Percentiles rank a stretch among this genome's conserved stretches.
phyloP scores from a whole-genome alignment of 805 yeast genomes.

The Zygoascus flipseniorum region DNA sequence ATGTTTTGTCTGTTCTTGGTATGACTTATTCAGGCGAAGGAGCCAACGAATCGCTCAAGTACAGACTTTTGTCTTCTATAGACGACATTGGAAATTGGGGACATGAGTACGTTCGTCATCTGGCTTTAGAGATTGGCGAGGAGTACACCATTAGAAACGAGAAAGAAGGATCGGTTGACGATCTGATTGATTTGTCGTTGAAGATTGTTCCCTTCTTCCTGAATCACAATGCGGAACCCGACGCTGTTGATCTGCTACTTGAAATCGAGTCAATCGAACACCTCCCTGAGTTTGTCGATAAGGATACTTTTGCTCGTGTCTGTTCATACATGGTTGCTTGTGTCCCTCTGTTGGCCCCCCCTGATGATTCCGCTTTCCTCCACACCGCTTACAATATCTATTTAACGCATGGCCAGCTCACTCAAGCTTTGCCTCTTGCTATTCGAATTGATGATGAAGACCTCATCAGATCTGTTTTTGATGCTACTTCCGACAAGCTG shows the following conservation, averaged over 20 bases:
- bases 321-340: constrained; percentile 93
- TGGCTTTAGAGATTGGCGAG: constrained; percentile 91
- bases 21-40: constrained; percentile 88
- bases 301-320: constrained; percentile 75
- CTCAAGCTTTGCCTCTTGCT: constrained; percentile 88
- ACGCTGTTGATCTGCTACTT: constrained; percentile 86
- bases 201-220: constrained; percentile 83
- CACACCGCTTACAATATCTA: constrained; percentile 85
- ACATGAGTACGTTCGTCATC: constrained; percentile 93
- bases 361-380: constrained; percentile 79
- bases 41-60: constrained; percentile 69
- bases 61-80: constrained; percentile 55
- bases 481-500: constrained; percentile 59
- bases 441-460: constrained; percentile 78
- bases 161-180: constrained; percentile 23
- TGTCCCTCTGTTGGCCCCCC: constrained; percentile 93
- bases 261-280: constrained; percentile 85
- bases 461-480: constrained; percentile 70
- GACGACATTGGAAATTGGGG: constrained; percentile 83
- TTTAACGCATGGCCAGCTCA: constrained; percentile 63
- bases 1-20: constrained; percentile 83
- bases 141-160: constrained; percentile 39
- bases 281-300: constrained; percentile 77
- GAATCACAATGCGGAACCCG: constrained; percentile 95
- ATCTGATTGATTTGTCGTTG: constrained; percentile 57